Percentiles rank a stretch among this genome's conserved stretches.
phyloP scores from a whole-genome alignment of 352 stramenopile genomes.

The Phytophthora cajani region DNA sequence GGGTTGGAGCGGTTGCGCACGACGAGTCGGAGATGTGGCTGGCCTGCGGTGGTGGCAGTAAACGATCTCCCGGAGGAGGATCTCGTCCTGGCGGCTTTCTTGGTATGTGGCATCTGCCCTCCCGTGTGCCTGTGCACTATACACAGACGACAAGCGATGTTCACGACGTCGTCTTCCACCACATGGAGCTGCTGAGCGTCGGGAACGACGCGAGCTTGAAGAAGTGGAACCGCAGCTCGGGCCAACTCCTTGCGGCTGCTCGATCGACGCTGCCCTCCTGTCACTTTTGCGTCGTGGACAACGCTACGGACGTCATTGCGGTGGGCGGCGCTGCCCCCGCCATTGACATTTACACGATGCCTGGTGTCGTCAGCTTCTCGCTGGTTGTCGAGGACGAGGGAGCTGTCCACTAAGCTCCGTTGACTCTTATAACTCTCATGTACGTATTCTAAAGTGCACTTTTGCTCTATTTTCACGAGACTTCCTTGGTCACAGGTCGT shows the following conservation, averaged over 20 bases:
- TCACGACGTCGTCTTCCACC: constrained; percentile 74
- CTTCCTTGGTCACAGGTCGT: constrained; percentile 22
- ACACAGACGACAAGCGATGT: constrained; percentile 69
- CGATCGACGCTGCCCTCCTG: constrained; percentile 61
- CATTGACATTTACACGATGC: constrained; percentile 84
- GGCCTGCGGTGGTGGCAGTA: constrained; percentile 61
- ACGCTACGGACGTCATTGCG: constrained; percentile 68
- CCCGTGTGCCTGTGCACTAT: constrained; percentile 71
- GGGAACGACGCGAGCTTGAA: constrained; percentile 71
- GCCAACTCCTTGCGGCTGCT: constrained; percentile 59
- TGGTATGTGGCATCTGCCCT: constrained; percentile 82
- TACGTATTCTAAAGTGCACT: constrained; percentile 28
- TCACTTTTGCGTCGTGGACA: constrained; percentile 76
- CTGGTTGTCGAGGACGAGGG: constrained; percentile 49
- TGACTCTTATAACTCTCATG: constrained; percentile 12
- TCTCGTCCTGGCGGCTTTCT: constrained; percentile 55
- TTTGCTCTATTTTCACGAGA: constrained; percentile 29
- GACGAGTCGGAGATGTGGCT: constrained; percentile 82
- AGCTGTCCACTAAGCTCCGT: constrained; percentile 1
- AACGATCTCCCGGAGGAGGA: constrained; percentile 30
- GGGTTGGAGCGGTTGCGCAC: constrained; percentile 68
- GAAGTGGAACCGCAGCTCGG: constrained; percentile 82
- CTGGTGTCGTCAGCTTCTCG: constrained; percentile 84
- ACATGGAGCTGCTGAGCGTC: constrained; percentile 75
- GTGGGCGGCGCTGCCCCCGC: constrained; percentile 60